These are phyloP conservation scores for Suhomyces canberraensis DNA, from an alignment of 805 yeast species.

Conservation along the genomic window DNA sequence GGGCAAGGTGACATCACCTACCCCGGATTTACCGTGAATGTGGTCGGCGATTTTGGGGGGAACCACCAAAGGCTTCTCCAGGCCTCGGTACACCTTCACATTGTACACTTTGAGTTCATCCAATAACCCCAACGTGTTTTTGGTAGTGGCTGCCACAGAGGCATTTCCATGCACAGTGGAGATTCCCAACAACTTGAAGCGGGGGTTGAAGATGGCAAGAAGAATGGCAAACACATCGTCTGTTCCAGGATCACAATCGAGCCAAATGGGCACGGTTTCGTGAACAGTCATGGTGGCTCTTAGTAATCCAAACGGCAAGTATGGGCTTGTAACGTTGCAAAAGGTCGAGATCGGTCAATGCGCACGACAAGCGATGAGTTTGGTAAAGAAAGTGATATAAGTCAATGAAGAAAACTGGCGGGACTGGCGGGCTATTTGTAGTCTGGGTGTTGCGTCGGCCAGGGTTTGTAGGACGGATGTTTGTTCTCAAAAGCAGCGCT, in stretches of 20 bases:
- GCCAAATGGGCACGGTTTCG: conserved; percentile 60
- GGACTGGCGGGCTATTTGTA: no score
- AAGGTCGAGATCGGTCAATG: no score
- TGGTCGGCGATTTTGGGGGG: conserved; percentile 52
- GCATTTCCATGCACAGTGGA: conserved; percentile 77
- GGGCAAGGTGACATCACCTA: conserved; percentile 69
- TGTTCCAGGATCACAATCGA: conserved; percentile 92
- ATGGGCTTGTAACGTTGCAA: not conserved
- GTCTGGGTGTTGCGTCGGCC: no score
- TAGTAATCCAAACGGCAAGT: not conserved
- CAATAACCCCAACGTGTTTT: conserved; percentile 63
- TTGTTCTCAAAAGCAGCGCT: no score
- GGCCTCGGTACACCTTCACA: conserved; percentile 68
- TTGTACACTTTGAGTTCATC: conserved; percentile 50
- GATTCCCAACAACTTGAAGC: conserved; percentile 60
- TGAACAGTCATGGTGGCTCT: conserved; percentile 17
- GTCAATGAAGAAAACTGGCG: no score
- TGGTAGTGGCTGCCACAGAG: conserved; percentile 59
- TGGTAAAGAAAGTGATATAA: no score
- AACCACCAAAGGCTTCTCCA: conserved; percentile 52
- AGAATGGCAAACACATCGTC: conserved; percentile 81
- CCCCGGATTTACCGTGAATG: conserved; percentile 72
- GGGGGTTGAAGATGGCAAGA: conserved; percentile 57
- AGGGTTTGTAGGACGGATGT: no score
- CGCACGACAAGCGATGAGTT: no score